phyloP scores from a whole-genome alignment of 805 yeast genomes.

The Barnettozyma vustinii region DNA sequence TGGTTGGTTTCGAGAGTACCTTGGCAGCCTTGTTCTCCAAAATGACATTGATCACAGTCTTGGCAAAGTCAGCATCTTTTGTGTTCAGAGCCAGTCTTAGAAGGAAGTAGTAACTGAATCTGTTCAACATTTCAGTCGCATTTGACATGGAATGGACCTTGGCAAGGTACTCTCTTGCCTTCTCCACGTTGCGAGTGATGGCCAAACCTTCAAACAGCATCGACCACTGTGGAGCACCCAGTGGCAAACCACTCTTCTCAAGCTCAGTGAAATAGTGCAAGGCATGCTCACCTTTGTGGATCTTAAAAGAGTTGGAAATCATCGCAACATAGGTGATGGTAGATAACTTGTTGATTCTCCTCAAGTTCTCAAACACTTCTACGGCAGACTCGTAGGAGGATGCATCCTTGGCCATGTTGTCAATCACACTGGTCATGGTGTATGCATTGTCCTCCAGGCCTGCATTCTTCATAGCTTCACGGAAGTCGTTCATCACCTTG shows the following conservation, averaged over 20 bases:
- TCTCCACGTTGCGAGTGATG: conserved; percentile 9
- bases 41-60: conserved; percentile 13
- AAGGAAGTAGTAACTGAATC: conserved; percentile 18
- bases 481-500: conserved; percentile 32
- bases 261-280: conserved; percentile 28
- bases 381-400: conserved; percentile 47
- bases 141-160: conserved; percentile 4
- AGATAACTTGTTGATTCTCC: conserved; percentile 29
- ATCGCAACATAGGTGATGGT: conserved; percentile 39
- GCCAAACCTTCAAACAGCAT: conserved; percentile 22
- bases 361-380: conserved; percentile 38
- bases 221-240: conserved; percentile 18
- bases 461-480: conserved; percentile 35
- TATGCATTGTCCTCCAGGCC: conserved; percentile 37
- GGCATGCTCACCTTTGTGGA: conserved; percentile 38
- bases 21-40: conserved; percentile 4
- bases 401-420: conserved; percentile 45
- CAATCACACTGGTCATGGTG: conserved; percentile 48
- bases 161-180: conserved; percentile 16
- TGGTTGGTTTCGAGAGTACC: conserved; percentile 5
- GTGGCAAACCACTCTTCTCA: conserved; percentile 20
- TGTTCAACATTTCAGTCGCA: conserved; percentile 9
- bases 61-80: conserved; percentile 19
- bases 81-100: conserved; percentile 14
- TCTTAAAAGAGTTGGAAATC: conserved; percentile 40